Base-by-base conservation (phyloP, 140 eudicot genomes). In the Cichorium intybus region DNA sequence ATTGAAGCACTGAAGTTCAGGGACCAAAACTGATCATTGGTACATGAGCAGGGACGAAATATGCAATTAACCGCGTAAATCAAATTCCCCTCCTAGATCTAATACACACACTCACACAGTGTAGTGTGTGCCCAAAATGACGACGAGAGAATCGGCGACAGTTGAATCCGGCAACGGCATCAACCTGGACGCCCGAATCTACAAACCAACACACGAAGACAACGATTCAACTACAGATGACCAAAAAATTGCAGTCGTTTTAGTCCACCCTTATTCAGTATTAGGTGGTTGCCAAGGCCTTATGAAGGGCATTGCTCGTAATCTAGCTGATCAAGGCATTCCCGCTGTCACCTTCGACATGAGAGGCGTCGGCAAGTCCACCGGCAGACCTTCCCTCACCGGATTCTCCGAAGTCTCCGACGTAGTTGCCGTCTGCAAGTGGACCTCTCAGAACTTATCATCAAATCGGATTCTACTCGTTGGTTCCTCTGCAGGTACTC, bases 231-330 rank as follows among this genome's bases (percentile, higher is more conserved):
- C 69, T 17, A 21, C 65, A 70, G 46, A 58, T 51, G 35, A 67
- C 33, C 64, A 58, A 15, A 64, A 60, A 55, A 15, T 80, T 11
- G 87, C 48, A 3, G 75, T 80, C 10, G 86, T 90, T n/a, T 58
- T 90, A 75, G 95, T 90, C 64, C 97, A 90, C 62, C 97, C 97
- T 0, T 90, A 90, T 78, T 87, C 97, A 3, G 84, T 87, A 14
- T 59, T 90, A 51, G 97, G 97, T 6, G 97, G 97, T 5, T 84
- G 89, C 34, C 97, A 90, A 76, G 94, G 81, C 35, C 78, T 90
- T 10, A 79, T 84, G 85, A 87, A 64, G 26, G 97, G 97, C 69
- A 90, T 90, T 26, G 97, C 97, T 18, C 72, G 81, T 29, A 78
- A 82, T 41, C 70, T 90, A 4, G 93, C 94, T 62, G 73, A 74